These are phyloP conservation scores for Corymbia maculata DNA, from an alignment of 345 rosid species.

Conservation along the genomic window DNA sequence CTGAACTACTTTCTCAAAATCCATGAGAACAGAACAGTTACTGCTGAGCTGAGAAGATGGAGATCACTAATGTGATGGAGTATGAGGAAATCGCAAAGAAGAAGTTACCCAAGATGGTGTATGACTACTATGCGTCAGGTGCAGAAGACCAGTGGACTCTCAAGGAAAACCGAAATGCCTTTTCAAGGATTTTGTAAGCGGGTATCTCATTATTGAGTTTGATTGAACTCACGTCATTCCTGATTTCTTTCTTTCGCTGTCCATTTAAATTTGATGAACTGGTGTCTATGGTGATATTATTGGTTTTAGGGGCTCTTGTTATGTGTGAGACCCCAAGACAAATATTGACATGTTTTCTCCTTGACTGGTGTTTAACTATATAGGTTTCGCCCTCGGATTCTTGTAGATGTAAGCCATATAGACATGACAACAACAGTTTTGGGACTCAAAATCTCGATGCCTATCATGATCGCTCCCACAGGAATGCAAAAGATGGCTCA, in stretches of 20 bases:
- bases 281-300: neutral
- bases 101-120: conserved; percentile 90
- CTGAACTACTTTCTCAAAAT: neutral
- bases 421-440: conserved; percentile 61
- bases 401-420: conserved; percentile 77
- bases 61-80: conserved; percentile 83
- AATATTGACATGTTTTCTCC: neutral
- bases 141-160: conserved; percentile 97
- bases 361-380: neutral
- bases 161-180: conserved; percentile 69
- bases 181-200: conserved; percentile 74
- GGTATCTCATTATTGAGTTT: neutral
- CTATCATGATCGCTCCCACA: conserved; percentile 89
- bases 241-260: neutral
- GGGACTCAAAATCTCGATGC: conserved; percentile 92
- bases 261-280: neutral
- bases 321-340: neutral
- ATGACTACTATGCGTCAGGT: conserved; percentile 85
- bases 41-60: conserved; percentile 20
- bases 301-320: neutral
- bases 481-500: conserved; percentile 98
- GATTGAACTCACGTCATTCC: neutral
- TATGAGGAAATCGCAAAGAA: conserved; percentile 72
- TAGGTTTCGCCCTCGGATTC: conserved; percentile 87
- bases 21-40: neutral